Base-by-base conservation (phyloP, 108 stramenopile genomes). In the Seminavis robusta region DNA sequence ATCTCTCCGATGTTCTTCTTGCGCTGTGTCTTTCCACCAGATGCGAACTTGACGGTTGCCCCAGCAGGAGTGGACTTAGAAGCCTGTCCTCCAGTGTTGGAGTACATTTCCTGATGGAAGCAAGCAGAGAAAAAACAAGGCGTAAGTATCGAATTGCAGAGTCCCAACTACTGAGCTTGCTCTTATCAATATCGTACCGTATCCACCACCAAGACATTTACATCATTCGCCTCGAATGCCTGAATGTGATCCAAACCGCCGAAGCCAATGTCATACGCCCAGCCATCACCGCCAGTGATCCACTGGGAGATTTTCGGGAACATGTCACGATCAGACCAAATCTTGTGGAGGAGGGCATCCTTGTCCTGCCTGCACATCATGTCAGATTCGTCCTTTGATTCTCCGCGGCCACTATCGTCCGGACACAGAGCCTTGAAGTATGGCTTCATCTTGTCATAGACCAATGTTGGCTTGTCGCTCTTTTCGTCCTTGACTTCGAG, bases 21-120 rank as follows among this genome's bases (percentile, higher is more conserved):
- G 13, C 62, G 55, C 44, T 81, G 80, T 42, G 63, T 47, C 33
- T 81, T 81, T 15, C 80, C 80, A 7, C 71, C 76, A 11, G 59
- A 52, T 17, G 80, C 69, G 52, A 81, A 81, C 61, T 77, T 74
- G 10, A 74, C 80, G 19, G 66, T 46, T 16, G 80, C 76, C 32
- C 80, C 80, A 33, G 47, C 65, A 16, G 80, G 80, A n/a, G 80
- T 81, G 0, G 80, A 63, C 51, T 81, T 81, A 26, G 67, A 69
- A 30, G 36, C 34, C 47, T 81, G 80, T 19, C 80, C 79, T 28
- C 80, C 79, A 10, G 77, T 79, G 51, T 71, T 74, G 32, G 64
- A 67, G 41, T 77, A 81, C 80, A 81, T 81, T 43, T 81, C 74
- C n/a, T n/a, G n/a, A n/a, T n/a, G n/a, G n/a, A n/a, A n/a, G n/a